Conservation (phyloP, 148 eudicot genomes). For the Drosera capensis region DNA sequence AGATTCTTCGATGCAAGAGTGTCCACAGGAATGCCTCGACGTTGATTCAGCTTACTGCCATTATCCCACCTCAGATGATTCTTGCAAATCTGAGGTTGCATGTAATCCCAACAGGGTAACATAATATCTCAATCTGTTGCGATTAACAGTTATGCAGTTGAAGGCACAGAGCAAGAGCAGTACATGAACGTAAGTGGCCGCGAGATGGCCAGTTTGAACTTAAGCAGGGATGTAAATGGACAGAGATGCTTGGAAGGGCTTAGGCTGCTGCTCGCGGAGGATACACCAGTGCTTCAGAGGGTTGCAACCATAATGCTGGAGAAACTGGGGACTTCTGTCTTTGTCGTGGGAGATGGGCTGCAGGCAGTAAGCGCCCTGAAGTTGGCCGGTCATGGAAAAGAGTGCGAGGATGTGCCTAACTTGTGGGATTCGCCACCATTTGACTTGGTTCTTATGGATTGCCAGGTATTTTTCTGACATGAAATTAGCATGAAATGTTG, state of each 20-base stretch:
- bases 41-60: slow-evolving; percentile 36
- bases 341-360: slow-evolving; percentile 76
- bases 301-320: slow-evolving; percentile 94
- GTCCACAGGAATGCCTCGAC: slow-evolving; percentile 44
- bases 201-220: slow-evolving; percentile 13
- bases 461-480: slow-evolving; percentile 39
- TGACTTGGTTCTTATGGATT: slow-evolving; percentile 87
- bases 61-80: slow-evolving; percentile 54
- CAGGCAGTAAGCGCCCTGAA: slow-evolving; percentile 69
- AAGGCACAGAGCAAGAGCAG: no score
- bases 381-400: slow-evolving; percentile 13
- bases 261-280: slow-evolving; percentile 74
- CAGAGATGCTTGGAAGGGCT: slow-evolving; percentile 49
- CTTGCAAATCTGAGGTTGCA: slow-evolving; percentile 29
- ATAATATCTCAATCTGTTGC: no score
- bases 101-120: no score
- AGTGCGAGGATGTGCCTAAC: slow-evolving; percentile 11
- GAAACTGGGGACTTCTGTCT: slow-evolving; percentile 71
- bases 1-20: slow-evolving; percentile 12
- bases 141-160: no score
- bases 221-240: slow-evolving; percentile 18
- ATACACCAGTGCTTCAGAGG: slow-evolving; percentile 81
- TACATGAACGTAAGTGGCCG: slow-evolving; percentile 5
- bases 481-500: background rate
- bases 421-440: slow-evolving; percentile 15